A percentile compares a stretch with the other conserved stretches of the same genome.
phyloP scores from a whole-genome alignment of 2,329 filamentous ascomycete species.

The Fusarium euwallaceae region DNA sequence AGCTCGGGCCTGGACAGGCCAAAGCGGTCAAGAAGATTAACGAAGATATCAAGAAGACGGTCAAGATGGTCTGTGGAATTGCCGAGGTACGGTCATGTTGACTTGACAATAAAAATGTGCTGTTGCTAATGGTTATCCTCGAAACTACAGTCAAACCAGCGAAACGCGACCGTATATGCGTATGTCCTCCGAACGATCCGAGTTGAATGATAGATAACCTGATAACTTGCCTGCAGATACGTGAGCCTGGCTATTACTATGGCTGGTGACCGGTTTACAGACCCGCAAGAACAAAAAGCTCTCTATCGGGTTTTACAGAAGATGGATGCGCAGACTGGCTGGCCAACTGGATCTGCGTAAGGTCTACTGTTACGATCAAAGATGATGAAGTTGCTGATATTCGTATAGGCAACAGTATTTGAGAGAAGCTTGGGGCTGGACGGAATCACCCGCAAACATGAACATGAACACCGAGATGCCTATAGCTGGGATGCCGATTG shows the following conservation, averaged over 20 bases:
- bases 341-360: constrained; percentile 48
- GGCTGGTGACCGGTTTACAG: constrained; percentile 56
- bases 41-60: constrained; percentile 47
- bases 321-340: constrained; percentile 47
- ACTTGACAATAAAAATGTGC: too few species aligned
- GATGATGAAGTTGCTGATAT: background rate
- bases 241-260: constrained; percentile 48
- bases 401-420: constrained; percentile 37
- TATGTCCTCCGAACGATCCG: constrained; percentile 4
- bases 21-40: constrained; percentile 43
- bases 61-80: constrained; percentile 47
- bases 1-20: constrained; percentile 44
- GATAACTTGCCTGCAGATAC: constrained; percentile 31
- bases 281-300: constrained; percentile 53
- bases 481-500: constrained; percentile 39
- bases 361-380: background rate
- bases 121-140: background rate
- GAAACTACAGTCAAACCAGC: constrained; percentile 37
- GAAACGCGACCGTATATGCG: constrained; percentile 40
- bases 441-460: constrained; percentile 35
- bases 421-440: constrained; percentile 44
- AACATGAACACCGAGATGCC: constrained; percentile 31
- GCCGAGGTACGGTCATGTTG: constrained; percentile 39
- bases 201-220: background rate
- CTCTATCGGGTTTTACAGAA: constrained; percentile 52